Evolutionary conservation across 2,329 filamentous ascomycete genomes (phyloP), one percentile per base, ranked within the genome.

Genomic region (Akanthomyces muscarius): DNA sequence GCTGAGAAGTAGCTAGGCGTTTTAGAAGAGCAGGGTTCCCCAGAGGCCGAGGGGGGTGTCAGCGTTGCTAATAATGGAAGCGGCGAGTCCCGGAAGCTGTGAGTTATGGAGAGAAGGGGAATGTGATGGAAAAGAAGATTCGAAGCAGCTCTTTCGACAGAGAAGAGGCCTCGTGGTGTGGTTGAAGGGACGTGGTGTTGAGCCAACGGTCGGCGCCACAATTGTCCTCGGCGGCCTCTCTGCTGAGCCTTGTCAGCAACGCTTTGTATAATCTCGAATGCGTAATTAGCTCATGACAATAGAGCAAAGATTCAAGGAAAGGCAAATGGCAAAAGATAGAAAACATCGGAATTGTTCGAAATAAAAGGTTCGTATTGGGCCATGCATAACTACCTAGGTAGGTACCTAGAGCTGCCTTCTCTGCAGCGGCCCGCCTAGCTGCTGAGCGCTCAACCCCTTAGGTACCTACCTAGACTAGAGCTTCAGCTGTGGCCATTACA

Each of bases 1-100:
- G 33, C 57, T 42, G 38, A 33, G 23, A 33, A 8, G 57, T 51
- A 36, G 57, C 47, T 51, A 42, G 57, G 57, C 56, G 45, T 59
- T 59, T 50, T 59, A 21, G 21, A 14, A 14, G 47, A 25, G 57
- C 18, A 18, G 23, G 30, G 6, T 51, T 21, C 16, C 36, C 38
- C 57, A 41, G 13, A 11, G 6, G 8, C 33, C 5, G 33, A 8
- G 8, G 33, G 10, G 4, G 33, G 28, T 16, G 28, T 16, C 18
- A 30, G 6, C 47, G 16, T 41, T 33, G 36, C 21, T 50, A 16
- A 18, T 30, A 28, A 28, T 50, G 3, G 14, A 41, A n/a, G 21
- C 16, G 2, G 5, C 23, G 10, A 7, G 8, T 5, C 16, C 28
- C 16, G 5, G 38, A 5, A 30, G 8, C 7, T 55, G 18, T 28